Conservation (phyloP, 2,329 filamentous ascomycete species). For the Alternaria metachromatica region DNA sequence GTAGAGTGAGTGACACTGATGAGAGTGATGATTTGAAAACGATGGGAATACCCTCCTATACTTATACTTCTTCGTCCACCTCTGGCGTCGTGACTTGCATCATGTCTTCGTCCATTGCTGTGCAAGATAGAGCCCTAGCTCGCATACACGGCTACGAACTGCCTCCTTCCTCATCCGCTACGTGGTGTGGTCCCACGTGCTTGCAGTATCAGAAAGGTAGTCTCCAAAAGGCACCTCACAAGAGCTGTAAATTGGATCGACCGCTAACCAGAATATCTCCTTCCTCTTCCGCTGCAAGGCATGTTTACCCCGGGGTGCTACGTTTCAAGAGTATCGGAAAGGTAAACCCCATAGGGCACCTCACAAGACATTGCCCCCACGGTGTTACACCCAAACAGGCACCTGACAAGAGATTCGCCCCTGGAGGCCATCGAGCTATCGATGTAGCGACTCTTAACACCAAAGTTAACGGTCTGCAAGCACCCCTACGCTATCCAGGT, state of each 20-base stretch:
- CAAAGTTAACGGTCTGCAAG: slow-evolving; percentile 10
- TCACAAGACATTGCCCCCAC: slow-evolving; percentile 3
- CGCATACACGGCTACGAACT: slow-evolving; percentile 7
- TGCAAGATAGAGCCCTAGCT: slow-evolving; percentile 9
- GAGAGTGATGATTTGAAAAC: slow-evolving; percentile 1
- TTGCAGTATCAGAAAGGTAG: slow-evolving; percentile 16
- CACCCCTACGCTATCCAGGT: slow-evolving; percentile 11
- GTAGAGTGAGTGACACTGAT: slow-evolving; percentile 23
- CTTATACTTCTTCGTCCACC: slow-evolving; percentile 24
- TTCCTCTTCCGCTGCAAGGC: slow-evolving; percentile 23
- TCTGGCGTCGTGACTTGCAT: slow-evolving; percentile 6
- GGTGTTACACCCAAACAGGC: slow-evolving; percentile 20
- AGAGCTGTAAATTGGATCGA: slow-evolving; percentile 12
- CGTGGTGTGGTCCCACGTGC: slow-evolving; percentile 7
- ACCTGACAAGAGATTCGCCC: slow-evolving; percentile 19
- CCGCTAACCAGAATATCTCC: slow-evolving; percentile 14
- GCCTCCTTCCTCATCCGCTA: slow-evolving; percentile 28
- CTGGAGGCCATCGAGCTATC: slow-evolving; percentile 10
- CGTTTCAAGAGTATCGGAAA: slow-evolving; percentile 16
- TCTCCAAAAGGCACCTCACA: slow-evolving; percentile 16
- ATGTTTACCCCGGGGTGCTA: not conserved
- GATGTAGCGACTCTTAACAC: slow-evolving; percentile 14
- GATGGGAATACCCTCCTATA: slow-evolving; percentile 14
- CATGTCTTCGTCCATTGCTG: not conserved
- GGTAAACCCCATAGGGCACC: slow-evolving; percentile 13